Percentiles rank a stretch among this genome's conserved stretches.
These are phyloP conservation scores for Tuber aestivum DNA, from an alignment of 495 filamentous ascomycete species.

Conservation along the genomic window DNA sequence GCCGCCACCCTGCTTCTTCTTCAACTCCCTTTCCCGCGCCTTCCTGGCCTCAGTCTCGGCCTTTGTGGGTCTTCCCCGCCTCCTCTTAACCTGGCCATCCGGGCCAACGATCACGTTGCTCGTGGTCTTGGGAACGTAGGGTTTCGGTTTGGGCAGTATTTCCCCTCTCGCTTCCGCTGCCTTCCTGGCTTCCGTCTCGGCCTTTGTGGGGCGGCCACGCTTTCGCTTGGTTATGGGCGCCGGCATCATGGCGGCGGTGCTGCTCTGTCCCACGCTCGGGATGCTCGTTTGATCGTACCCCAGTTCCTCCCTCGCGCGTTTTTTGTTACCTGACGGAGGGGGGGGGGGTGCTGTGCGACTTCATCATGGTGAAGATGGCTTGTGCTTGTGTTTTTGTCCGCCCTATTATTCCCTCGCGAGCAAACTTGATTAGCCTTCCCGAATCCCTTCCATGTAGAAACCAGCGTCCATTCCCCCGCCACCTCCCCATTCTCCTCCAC, in stretches of 20 bases:
- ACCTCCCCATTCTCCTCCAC: background rate
- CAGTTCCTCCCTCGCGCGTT: conserved; percentile 28
- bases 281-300: background rate
- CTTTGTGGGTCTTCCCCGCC: conserved; percentile 38
- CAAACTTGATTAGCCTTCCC: conserved; percentile 20
- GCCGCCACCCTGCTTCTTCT: conserved; percentile 25
- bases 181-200: conserved; percentile 34
- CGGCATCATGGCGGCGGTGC: background rate
- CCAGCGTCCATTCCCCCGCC: no score
- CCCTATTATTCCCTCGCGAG: conserved; percentile 18
- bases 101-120: conserved; percentile 25
- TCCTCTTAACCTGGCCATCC: conserved; percentile 31
- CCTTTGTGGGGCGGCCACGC: conserved; percentile 37
- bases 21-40: conserved; percentile 24
- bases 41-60: conserved; percentile 32
- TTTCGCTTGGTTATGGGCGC: conserved; percentile 33
- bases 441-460: background rate
- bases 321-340: conserved; percentile 22
- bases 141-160: conserved; percentile 36
- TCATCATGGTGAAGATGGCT: conserved; percentile 27
- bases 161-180: conserved; percentile 37
- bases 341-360: conserved; percentile 25
- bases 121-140: conserved; percentile 34
- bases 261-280: background rate
- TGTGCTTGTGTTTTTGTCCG: conserved; percentile 31